phyloP scores from a whole-genome alignment of 2,329 filamentous ascomycete species.

The Penicillium thymicola region DNA sequence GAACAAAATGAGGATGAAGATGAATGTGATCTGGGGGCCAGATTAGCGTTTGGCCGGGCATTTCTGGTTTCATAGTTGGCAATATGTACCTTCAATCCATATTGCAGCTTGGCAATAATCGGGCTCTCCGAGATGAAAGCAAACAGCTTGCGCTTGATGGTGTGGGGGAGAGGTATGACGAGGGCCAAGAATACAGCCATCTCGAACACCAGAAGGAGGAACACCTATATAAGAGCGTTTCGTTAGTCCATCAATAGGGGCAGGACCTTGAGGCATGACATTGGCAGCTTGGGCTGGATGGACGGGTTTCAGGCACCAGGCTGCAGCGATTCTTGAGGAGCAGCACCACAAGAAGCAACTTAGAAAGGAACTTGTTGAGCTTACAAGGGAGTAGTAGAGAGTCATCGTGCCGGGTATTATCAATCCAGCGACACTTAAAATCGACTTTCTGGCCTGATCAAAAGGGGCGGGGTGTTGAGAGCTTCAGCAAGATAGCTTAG shows the following conservation, averaged over 20 bases:
- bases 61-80: background rate
- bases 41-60: background rate
- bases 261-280: slow-evolving; percentile 10
- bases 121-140: slow-evolving; percentile 93
- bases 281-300: slow-evolving; percentile 6
- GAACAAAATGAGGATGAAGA: slow-evolving; percentile 98
- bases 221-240: slow-evolving; percentile 39
- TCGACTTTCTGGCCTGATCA: slow-evolving; percentile 11
- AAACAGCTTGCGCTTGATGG: slow-evolving; percentile 79
- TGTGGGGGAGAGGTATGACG: slow-evolving; percentile 81
- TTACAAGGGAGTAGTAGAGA: slow-evolving; percentile 66
- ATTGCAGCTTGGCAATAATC: slow-evolving; percentile 85
- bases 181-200: slow-evolving; percentile 50
- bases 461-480: slow-evolving; percentile 20
- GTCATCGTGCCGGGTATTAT: slow-evolving; percentile 54
- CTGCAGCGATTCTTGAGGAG: slow-evolving; percentile 19
- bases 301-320: slow-evolving; percentile 15
- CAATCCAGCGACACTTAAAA: slow-evolving; percentile 1
- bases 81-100: slow-evolving; percentile 74
- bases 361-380: slow-evolving; percentile 27
- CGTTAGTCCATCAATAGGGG: slow-evolving; percentile 8
- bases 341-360: background rate
- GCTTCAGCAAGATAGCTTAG: slow-evolving; percentile 14
- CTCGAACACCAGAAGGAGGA: slow-evolving; percentile 49
- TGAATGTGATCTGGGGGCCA: slow-evolving; percentile 76